Percentiles rank a stretch among this genome's conserved stretches.
phyloP scores from a whole-genome alignment of 352 stramenopile species.

The Phytophthora hibernalis region DNA sequence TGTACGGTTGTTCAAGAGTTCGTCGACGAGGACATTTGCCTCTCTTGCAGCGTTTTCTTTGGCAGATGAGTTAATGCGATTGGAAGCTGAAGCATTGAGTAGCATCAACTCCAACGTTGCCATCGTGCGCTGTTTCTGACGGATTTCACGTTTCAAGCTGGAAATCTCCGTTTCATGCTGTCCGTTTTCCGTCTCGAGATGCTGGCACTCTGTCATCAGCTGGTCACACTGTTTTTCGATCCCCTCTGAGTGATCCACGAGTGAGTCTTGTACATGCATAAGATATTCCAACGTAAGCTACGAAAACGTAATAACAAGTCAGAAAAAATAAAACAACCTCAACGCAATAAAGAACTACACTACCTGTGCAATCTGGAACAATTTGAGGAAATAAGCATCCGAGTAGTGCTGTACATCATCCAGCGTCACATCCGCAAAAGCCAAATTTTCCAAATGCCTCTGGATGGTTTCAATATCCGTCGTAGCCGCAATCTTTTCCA shows the following conservation, averaged over 20 bases:
- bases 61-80: constrained; percentile 24
- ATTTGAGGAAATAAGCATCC: constrained; percentile 86
- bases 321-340: not conserved
- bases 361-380: constrained; percentile 88
- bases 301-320: constrained; percentile 9
- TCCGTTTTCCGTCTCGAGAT: constrained; percentile 70
- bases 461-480: constrained; percentile 84
- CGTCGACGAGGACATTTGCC: constrained; percentile 46
- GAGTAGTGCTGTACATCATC: constrained; percentile 89
- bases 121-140: constrained; percentile 83
- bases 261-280: constrained; percentile 84
- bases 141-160: constrained; percentile 78
- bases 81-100: constrained; percentile 58
- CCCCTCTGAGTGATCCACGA: constrained; percentile 67
- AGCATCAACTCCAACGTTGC: constrained; percentile 86
- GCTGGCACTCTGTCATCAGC: constrained; percentile 64
- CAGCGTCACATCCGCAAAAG: constrained; percentile 83
- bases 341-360: not conserved
- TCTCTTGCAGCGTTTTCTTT: constrained; percentile 51
- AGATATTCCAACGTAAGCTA: constrained; percentile 87
- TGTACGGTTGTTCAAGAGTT: constrained; percentile 30
- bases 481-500: constrained; percentile 74
- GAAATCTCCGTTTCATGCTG: constrained; percentile 64
- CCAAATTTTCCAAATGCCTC: constrained; percentile 79
- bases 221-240: constrained; percentile 77